Evolutionary conservation across 2,329 filamentous ascomycete species (phyloP).

Genomic region (Arachnopeziza araneosa): DNA sequence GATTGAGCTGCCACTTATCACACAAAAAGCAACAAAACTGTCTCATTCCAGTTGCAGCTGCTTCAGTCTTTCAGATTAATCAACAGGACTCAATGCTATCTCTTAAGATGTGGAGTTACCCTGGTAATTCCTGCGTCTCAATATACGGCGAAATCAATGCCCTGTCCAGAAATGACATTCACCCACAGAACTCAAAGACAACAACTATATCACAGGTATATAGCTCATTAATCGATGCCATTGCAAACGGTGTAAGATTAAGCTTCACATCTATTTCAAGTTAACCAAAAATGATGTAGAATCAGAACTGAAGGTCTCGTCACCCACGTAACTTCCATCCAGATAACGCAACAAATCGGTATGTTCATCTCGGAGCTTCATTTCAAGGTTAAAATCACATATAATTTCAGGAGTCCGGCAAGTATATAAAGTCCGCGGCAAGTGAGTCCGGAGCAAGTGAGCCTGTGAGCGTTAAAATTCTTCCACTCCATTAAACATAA

Average conservation of each 20-base stretch:
- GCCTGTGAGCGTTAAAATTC: constrained; percentile 16
- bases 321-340: constrained; percentile 13
- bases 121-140: constrained; percentile 11
- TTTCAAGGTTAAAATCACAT: neutral
- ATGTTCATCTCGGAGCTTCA: constrained; percentile 7
- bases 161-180: constrained; percentile 13
- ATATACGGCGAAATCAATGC: constrained; percentile 3
- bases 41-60: neutral
- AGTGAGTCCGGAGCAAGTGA: too few species aligned
- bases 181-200: constrained; percentile 6
- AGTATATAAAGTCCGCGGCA: too few species aligned
- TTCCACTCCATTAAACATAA: constrained; percentile 2
- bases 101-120: neutral
- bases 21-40: neutral
- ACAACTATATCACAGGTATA: constrained; percentile 9
- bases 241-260: constrained; percentile 15
- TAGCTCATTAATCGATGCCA: constrained; percentile 5
- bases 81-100: neutral
- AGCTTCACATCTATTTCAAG: neutral
- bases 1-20: too few species aligned
- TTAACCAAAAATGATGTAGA: constrained; percentile 2
- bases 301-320: neutral
- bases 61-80: neutral
- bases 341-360: constrained; percentile 12
- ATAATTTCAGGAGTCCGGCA: constrained; percentile 11